Evolutionary conservation across 2,329 filamentous ascomycete genomes (phyloP), one percentile per base, ranked within the genome.

Genomic region (Salinomyces thailandicus): DNA sequence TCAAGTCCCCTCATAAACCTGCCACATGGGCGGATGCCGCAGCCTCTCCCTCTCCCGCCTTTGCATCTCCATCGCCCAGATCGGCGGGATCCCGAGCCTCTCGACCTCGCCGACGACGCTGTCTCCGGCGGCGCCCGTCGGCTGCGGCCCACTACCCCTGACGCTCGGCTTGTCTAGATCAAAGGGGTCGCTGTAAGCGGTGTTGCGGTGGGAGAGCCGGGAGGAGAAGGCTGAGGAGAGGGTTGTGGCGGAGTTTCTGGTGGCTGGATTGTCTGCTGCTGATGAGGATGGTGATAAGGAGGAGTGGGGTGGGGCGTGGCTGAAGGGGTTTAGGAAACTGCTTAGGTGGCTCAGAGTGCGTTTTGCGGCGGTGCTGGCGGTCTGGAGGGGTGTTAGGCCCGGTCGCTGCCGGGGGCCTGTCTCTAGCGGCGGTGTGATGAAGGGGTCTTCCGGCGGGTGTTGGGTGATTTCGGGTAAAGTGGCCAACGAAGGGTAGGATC

Each of bases 381-480:
- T 45, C n/a, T 48, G 45, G 7, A 47, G 18, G 19, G 43, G 35
- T 8, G 43, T 22, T 14, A 42, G 35, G 17, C 19, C 38, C 14
- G 41, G 34, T 29, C 41, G 26, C 29, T 31, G 35, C 9, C n/a
- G n/a, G n/a, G n/a, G n/a, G n/a, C n/a, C n/a, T 17, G 33, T 33
- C n/a, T 19, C 17, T 35, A 29, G n/a, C 28, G 22, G 39, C 17
- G 49, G 45, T 12, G 48, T 47, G 13, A 47, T 26, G 37, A 53
- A 54, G 1, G 52, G 50, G 32, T 55, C 52, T 19, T 55, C 52
- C 3, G 46, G 47, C 14, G 48, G 39, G 18, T 45, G 37, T 13
- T 53, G 48, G 16, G 36, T 39, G 9, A 53, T 32, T 18, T 46
- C 39, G 5, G 43, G 45, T 18, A 45, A 35, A 13, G 47, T 45